Percentiles rank a stretch among this genome's conserved stretches.
Conservation (phyloP, 2,329 filamentous ascomycete species). For the Tolypocladium tundrense region DNA sequence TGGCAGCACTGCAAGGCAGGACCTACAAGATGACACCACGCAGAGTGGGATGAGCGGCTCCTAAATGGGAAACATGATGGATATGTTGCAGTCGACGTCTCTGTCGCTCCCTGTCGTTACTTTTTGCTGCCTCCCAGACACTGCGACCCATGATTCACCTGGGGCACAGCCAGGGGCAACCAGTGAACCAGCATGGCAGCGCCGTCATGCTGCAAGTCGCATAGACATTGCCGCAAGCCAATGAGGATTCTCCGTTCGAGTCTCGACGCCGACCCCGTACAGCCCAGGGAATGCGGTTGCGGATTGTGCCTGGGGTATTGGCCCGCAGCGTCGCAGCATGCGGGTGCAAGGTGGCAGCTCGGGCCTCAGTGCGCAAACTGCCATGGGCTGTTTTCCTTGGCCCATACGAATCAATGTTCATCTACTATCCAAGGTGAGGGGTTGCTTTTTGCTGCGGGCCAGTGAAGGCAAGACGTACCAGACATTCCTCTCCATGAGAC, state of each 20-base stretch:
- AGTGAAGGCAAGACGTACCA: neutral
- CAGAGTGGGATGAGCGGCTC: neutral
- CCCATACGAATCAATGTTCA: neutral
- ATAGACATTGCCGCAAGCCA: neutral
- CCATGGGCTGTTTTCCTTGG: neutral
- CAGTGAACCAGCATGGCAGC: neutral
- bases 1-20: neutral
- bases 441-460: constrained; percentile 1
- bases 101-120: constrained; percentile 4
- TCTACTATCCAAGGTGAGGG: neutral
- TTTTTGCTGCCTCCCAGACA: constrained; percentile 9
- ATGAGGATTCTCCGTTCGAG: neutral
- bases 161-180: constrained; percentile 1
- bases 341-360: neutral
- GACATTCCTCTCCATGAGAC: constrained; percentile 4
- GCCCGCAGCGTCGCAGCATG: neutral
- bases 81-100: neutral
- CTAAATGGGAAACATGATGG: constrained; percentile 1
- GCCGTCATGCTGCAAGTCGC: neutral
- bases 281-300: neutral
- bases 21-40: neutral
- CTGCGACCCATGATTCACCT: constrained; percentile 5
- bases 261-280: neutral
- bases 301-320: neutral
- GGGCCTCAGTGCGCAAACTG: neutral